Percentiles rank a stretch among this genome's conserved stretches.
These are phyloP conservation scores for Vicia villosa DNA, from an alignment of 306 rosid species.

Conservation along the genomic window DNA sequence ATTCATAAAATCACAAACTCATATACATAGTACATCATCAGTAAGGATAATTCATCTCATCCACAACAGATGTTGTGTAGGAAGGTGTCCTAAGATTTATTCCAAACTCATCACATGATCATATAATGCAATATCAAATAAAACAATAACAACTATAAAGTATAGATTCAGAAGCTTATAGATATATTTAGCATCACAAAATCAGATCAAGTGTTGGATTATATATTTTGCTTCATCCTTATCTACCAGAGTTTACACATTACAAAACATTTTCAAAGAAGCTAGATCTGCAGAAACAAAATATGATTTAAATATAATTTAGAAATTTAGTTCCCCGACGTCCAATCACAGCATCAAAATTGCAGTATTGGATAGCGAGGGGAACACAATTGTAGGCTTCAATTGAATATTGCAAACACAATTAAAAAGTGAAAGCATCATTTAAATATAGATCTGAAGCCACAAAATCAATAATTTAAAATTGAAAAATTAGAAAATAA, in stretches of 20 bases:
- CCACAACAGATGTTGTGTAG: constrained; percentile 48
- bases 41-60: constrained; percentile 48
- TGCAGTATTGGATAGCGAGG: constrained; percentile 77
- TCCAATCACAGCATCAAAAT: constrained; percentile 50
- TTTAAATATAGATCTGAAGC: constrained; percentile 28
- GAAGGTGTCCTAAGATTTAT: constrained; percentile 64
- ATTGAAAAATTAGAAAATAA: too few species aligned
- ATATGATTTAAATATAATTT: too few species aligned
- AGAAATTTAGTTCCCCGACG: constrained; percentile 70
- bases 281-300: too few species aligned
- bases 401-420: constrained; percentile 29
- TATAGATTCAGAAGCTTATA: constrained; percentile 47
- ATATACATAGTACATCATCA: constrained; percentile 34
- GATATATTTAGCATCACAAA: background rate
- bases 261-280: too few species aligned
- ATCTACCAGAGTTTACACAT: background rate
- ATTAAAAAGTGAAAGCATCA: constrained; percentile 19
- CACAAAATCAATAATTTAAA: background rate
- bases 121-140: too few species aligned
- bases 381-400: constrained; percentile 59
- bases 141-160: too few species aligned
- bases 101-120: constrained; percentile 52
- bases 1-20: background rate
- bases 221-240: background rate
- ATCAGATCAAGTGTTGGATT: background rate